A percentile compares a stretch with the other conserved stretches of the same genome.
Evolutionary conservation across 768 basidiomycete genomes (phyloP).

Genomic region (Lactifluus subvellereus): DNA sequence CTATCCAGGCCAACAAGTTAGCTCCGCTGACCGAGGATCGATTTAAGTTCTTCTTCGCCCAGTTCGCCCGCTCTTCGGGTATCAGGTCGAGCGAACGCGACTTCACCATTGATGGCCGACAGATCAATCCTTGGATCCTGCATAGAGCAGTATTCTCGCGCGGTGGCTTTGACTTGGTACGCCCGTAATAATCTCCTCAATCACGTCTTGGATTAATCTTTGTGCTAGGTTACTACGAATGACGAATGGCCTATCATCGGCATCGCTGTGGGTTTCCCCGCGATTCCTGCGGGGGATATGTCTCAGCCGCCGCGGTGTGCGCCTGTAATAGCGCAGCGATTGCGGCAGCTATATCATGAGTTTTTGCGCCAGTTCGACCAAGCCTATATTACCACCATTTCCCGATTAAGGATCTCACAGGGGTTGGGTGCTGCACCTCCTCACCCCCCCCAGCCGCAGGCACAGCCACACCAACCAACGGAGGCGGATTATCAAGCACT

Average conservation of each 20-base stretch:
- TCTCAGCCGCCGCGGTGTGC: conserved; percentile 5
- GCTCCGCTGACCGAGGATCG: conserved; percentile 4
- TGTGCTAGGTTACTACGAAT: conserved; percentile 5
- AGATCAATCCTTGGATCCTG: conserved; percentile 7
- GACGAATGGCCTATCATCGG: conserved; percentile 18
- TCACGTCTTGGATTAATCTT: background rate
- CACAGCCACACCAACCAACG: conserved; percentile 12
- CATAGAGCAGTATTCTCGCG: conserved; percentile 6
- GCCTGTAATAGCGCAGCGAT: conserved; percentile 2
- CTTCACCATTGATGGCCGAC: background rate
- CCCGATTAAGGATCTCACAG: background rate
- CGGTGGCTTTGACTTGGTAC: conserved; percentile 8
- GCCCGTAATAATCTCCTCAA: background rate
- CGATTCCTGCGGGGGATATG: background rate
- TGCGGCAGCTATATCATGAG: conserved; percentile 10
- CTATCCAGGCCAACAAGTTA: background rate
- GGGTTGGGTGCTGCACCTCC: background rate
- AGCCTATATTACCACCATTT: background rate
- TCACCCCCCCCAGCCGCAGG: conserved; percentile 5
- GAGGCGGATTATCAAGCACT: conserved; percentile 18
- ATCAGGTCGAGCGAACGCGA: conserved; percentile 7
- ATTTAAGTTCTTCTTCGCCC: background rate
- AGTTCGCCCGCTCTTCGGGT: background rate
- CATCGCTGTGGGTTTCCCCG: conserved; percentile 6
- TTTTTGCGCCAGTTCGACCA: background rate